Base-by-base conservation (phyloP, 2,329 filamentous ascomycete genomes). In the Stachybotrys chlorohalonatus region DNA sequence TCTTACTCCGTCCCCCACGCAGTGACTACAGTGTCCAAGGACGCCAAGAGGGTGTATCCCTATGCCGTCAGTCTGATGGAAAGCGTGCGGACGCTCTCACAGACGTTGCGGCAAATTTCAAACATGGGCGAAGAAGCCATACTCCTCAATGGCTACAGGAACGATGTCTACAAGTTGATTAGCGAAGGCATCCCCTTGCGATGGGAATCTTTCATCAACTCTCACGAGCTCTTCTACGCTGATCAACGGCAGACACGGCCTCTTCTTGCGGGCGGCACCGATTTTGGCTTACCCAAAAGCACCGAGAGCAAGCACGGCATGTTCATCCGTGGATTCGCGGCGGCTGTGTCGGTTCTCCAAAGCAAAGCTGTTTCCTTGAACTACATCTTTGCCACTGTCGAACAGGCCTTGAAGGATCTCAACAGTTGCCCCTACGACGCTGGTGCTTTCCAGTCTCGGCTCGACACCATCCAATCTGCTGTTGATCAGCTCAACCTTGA, bases 1-100 rank as follows among this genome's bases (percentile, higher is more conserved):
- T 94, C 90, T 60, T 99, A 91, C 69, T 87, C 90, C 55, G 90
- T 99, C 30, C 95, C 95, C 8, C 94, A 99, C 70, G 85, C 89
- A 13, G 90, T 99, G 65, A 95, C 87, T 71, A 97, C 90, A 59
- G 90, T 96, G 53, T 95, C 95, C 1, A 99, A 97, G 70, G 94
- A 99, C 68, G 95, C 94, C n/a, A 96, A 96, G 73, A 84, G 94
- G 53, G 94, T 99, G 5, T 99, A 99, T 64, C 94, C 94, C 0
- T 99, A 95, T 66, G 94, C 95, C 30, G 92, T 99, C 60, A 97
- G 92, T 66, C 75, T 99, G 61, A 99, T 99, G 91, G 94, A 99
- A 73, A 97, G 91, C 64, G 90, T 97, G n/a, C 84, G 92, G 56
- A 97, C 91, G 0, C 87, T 95, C 59, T 83, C 90, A 2, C 93